Conservation (phyloP, 2,329 filamentous ascomycete species). For the Amphichorda felina region DNA sequence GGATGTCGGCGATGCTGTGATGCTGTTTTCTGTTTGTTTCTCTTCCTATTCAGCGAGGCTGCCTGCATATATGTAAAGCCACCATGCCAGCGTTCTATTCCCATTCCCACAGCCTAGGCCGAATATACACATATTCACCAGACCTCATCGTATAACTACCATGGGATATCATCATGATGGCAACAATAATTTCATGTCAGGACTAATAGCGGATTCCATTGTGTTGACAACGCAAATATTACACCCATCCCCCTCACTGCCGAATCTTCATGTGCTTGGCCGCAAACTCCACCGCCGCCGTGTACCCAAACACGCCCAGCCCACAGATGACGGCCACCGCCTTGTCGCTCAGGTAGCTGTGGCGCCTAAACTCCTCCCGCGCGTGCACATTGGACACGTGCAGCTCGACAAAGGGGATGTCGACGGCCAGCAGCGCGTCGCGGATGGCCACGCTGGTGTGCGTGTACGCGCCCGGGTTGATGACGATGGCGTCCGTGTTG, state of each 20-base stretch:
- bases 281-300: slow-evolving; percentile 44
- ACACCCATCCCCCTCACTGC: slow-evolving; percentile 7
- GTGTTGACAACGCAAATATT: too few species aligned
- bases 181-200: slow-evolving; percentile 8
- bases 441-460: slow-evolving; percentile 66
- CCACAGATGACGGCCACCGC: slow-evolving; percentile 63
- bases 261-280: slow-evolving; percentile 31
- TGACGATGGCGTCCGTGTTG: slow-evolving; percentile 52
- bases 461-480: slow-evolving; percentile 66
- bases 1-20: background rate
- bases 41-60: too few species aligned
- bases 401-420: slow-evolving; percentile 66
- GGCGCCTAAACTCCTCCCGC: slow-evolving; percentile 54
- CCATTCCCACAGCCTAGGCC: too few species aligned
- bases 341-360: slow-evolving; percentile 66
- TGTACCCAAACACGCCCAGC: slow-evolving; percentile 50
- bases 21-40: slow-evolving; percentile 1
- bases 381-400: slow-evolving; percentile 67
- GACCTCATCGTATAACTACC: too few species aligned
- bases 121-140: too few species aligned
- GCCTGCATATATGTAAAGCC: too few species aligned
- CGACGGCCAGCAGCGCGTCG: slow-evolving; percentile 59
- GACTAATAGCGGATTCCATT: too few species aligned
- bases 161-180: too few species aligned
- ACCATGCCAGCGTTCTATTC: too few species aligned